A percentile compares a stretch with the other conserved stretches of the same genome.
Evolutionary conservation across 768 basidiomycete genomes (phyloP).

Genomic region (Lentinula guzmanii): DNA sequence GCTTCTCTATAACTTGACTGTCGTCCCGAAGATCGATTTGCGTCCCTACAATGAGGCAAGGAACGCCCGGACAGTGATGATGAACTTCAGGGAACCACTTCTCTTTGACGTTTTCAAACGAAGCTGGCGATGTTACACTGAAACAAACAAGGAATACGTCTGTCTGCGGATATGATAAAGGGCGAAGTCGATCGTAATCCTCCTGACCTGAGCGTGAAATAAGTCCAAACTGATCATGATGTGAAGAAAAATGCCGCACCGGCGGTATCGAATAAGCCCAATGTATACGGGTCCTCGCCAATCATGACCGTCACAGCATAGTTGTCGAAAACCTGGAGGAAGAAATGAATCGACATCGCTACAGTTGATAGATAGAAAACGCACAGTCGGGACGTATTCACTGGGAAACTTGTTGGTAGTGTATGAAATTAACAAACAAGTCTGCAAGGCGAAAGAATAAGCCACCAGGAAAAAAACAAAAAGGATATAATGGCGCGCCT

Average conservation of each 20-base stretch:
- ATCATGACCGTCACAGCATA: slow-evolving; percentile 99
- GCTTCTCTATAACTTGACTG: slow-evolving; percentile 87
- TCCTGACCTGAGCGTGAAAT: slow-evolving; percentile 71
- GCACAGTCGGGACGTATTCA: slow-evolving; percentile 97
- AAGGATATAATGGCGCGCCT: slow-evolving; percentile 50
- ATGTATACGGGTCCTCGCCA: slow-evolving; percentile 97
- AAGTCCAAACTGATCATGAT: not conserved
- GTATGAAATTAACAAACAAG: slow-evolving; percentile 94
- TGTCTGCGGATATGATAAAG: slow-evolving; percentile 98
- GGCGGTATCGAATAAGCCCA: slow-evolving; percentile 98
- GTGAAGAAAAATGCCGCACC: slow-evolving; percentile 49
- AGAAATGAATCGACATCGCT: slow-evolving; percentile 9
- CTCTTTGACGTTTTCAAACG: slow-evolving; percentile 99
- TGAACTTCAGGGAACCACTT: slow-evolving; percentile 99
- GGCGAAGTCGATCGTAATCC: slow-evolving; percentile 99
- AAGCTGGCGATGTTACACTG: slow-evolving; percentile 96
- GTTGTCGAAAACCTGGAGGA: slow-evolving; percentile 82
- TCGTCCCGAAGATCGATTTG: slow-evolving; percentile 98
- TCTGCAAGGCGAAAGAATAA: slow-evolving; percentile 42
- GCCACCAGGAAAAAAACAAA: not conserved
- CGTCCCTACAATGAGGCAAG: slow-evolving; percentile 98
- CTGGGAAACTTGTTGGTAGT: slow-evolving; percentile 98
- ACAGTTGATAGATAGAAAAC: slow-evolving; percentile 28
- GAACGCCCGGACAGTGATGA: slow-evolving; percentile 98
- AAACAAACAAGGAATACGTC: slow-evolving; percentile 99